phyloP scores from a whole-genome alignment of 768 basidiomycete genomes.

The Leccinum olivaceopallidum region DNA sequence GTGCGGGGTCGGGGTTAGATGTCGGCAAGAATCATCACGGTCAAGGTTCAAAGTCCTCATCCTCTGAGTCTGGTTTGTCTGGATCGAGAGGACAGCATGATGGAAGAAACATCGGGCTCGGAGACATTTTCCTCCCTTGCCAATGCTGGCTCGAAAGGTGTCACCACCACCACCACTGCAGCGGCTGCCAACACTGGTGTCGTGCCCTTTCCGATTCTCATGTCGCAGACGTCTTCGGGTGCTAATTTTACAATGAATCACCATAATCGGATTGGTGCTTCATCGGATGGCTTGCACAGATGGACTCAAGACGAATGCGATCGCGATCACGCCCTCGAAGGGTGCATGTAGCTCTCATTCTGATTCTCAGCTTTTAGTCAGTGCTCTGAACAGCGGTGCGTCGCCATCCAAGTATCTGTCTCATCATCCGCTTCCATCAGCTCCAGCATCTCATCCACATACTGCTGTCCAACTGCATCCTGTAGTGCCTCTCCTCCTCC shows the following conservation, averaged over 20 bases:
- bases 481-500: conserved; percentile 14
- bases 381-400: background rate
- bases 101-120: background rate
- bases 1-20: background rate
- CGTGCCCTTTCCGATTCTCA: conserved; percentile 24
- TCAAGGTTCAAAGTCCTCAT: background rate
- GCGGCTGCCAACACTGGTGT: background rate
- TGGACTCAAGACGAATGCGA: no score
- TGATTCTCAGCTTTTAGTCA: conserved; percentile 2
- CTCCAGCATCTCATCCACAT: conserved; percentile 2
- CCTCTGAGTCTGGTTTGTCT: background rate
- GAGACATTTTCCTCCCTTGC: conserved; percentile 1
- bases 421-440: no score
- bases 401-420: background rate
- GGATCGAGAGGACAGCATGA: conserved; percentile 1
- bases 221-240: conserved; percentile 5
- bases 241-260: background rate
- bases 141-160: background rate
- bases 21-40: conserved; percentile 4
- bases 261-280: no score
- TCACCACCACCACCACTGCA: background rate
- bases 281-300: no score
- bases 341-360: background rate
- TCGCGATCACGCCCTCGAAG: no score
- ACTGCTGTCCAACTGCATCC: conserved; percentile 6